These are phyloP conservation scores for Phialophora chinensis DNA, from an alignment of 2,329 filamentous ascomycete species.

Conservation along the genomic window DNA sequence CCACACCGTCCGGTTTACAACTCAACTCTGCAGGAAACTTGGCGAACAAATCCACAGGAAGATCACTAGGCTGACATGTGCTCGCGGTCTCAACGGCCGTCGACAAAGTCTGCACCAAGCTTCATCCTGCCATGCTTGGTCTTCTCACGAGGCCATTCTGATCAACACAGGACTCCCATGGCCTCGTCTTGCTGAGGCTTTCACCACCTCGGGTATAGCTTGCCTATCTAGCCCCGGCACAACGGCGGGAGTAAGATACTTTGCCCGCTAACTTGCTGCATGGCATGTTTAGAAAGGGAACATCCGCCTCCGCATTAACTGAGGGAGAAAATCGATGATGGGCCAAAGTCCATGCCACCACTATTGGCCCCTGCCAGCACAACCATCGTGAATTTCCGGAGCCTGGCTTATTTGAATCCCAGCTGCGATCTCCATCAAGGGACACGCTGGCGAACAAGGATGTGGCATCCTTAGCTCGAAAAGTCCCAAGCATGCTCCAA, in stretches of 20 bases:
- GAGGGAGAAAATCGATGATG: conserved; percentile 20
- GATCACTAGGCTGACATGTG: conserved; percentile 12
- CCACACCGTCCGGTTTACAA: conserved; percentile 2
- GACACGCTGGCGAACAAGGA: conserved; percentile 12
- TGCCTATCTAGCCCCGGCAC: conserved; percentile 13
- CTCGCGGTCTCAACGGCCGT: background rate
- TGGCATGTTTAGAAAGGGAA: conserved; percentile 22
- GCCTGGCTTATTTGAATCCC: background rate
- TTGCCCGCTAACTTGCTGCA: conserved; percentile 9
- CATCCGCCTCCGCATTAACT: conserved; percentile 30
- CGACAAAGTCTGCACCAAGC: background rate
- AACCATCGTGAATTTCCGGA: conserved; percentile 21
- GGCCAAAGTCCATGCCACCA: background rate
- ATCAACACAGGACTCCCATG: background rate
- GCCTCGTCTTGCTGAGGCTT: background rate
- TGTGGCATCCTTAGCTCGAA: conserved; percentile 6
- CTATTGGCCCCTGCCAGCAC: conserved; percentile 11
- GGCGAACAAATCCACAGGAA: background rate
- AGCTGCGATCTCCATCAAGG: background rate
- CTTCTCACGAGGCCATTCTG: background rate
- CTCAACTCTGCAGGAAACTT: background rate
- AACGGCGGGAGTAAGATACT: background rate
- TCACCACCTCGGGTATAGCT: background rate
- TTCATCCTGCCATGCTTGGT: background rate
- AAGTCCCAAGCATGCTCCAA: conserved; percentile 3